Conservation (phyloP, 192 early-diverging fungal species). For the Chytriomyces confervae region DNA sequence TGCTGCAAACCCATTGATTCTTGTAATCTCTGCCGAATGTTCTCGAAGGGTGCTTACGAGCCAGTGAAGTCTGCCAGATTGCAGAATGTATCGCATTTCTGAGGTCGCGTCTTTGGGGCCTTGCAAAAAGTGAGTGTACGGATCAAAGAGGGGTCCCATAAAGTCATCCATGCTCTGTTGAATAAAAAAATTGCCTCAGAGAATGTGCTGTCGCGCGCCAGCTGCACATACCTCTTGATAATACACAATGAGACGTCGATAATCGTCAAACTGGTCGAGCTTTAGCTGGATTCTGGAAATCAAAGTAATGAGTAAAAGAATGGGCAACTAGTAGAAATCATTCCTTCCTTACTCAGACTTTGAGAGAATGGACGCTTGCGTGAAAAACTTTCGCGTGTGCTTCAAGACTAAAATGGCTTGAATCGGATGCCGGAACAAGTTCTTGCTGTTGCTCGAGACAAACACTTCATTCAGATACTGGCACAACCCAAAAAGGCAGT, state of each 20-base stretch:
- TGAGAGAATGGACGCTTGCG: background rate
- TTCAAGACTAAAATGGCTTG: background rate
- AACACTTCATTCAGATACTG: conserved; percentile 19
- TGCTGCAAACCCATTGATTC: conserved; percentile 15
- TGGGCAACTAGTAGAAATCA: background rate
- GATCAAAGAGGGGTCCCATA: conserved; percentile 35
- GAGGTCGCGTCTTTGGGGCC: conserved; percentile 10
- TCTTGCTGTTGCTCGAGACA: background rate
- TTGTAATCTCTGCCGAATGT: conserved; percentile 12
- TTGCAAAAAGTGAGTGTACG: conserved; percentile 29
- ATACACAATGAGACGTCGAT: background rate
- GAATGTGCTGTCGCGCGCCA: background rate
- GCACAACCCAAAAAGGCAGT: no score
- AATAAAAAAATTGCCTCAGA: background rate
- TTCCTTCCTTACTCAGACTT: background rate
- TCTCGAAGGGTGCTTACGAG: conserved; percentile 3
- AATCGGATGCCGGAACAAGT: background rate
- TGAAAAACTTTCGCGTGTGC: background rate
- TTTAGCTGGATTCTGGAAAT: conserved; percentile 9
- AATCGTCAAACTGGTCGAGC: conserved; percentile 24
- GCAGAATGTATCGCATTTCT: conserved; percentile 15
- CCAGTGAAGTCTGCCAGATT: conserved; percentile 20
- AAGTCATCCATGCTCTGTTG: conserved; percentile 30
- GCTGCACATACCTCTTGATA: conserved; percentile 20
- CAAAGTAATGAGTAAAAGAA: background rate